Evolutionary conservation across 805 yeast genomes (phyloP).

Genomic region (Wickerhamiella vanderwaltii): DNA sequence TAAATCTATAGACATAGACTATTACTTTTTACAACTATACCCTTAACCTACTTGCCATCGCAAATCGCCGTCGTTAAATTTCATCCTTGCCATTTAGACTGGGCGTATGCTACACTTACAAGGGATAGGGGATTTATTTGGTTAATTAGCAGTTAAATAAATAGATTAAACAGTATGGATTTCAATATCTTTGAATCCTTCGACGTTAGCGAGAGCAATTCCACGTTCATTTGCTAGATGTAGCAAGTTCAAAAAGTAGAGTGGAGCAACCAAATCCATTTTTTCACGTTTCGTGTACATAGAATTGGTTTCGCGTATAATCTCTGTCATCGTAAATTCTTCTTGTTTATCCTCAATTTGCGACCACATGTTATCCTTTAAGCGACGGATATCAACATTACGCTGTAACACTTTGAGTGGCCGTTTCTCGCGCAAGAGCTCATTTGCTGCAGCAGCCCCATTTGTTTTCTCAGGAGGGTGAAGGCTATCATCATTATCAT

Average conservation of each 20-base stretch:
- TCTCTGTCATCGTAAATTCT: conserved; percentile 31
- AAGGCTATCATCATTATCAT: no score
- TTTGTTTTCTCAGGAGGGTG: no score
- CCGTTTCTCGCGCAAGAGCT: not conserved
- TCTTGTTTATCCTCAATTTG: conserved; percentile 20
- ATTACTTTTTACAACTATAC: no score
- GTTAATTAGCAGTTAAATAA: no score
- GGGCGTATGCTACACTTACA: no score
- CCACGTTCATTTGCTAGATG: conserved; percentile 86
- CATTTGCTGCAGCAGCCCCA: no score
- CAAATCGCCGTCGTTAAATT: no score
- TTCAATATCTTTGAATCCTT: not conserved
- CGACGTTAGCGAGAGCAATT: conserved; percentile 31
- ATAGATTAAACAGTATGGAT: no score
- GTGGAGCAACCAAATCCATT: conserved; percentile 69
- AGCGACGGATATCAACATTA: conserved; percentile 57
- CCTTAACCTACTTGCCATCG: no score
- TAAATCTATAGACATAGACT: no score
- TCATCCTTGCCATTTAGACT: no score
- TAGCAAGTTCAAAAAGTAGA: conserved; percentile 68
- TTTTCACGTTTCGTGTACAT: conserved; percentile 39
- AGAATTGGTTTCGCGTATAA: conserved; percentile 38
- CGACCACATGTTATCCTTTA: conserved; percentile 70
- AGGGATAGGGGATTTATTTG: no score
- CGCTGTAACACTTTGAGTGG: conserved; percentile 59